Base-by-base conservation (phyloP, 169 alveolate genomes). In the Plasmodium billcollinsi region DNA sequence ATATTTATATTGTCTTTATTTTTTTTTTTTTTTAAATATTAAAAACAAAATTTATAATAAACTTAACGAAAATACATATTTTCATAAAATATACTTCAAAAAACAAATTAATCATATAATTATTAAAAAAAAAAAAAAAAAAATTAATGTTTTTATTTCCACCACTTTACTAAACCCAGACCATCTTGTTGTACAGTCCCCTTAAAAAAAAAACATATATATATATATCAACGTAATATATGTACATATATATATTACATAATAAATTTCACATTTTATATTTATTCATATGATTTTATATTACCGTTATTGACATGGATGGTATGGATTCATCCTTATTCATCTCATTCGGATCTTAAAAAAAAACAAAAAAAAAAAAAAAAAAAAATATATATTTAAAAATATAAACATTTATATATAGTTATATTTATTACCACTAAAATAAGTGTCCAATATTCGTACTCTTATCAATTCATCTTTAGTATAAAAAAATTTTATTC, bases 101-200 rank as follows among this genome's bases (percentile, higher is more conserved):
- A 33, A 33, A 33, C 2, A 24, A 24, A 12, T 9, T 50, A 52
- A 7, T n/a, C 5, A 52, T n/a, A 52, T 20, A 52, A 52, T n/a
- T 7, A 52, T n/a, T 47, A 1, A 50, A 49, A 50, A 63, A 29
- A 63, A 56, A 76, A 65, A 47, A 56, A 52, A 45, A 63, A 52
- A 26, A 45, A 18, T 43, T 15, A 2, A 43, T 49, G 47, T 49
- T 47, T 47, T 26, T 66, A 76, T 21, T 47, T 76, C 89, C 89
- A 76, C 89, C 89, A 76, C 18, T 76, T 76, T 4, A 76, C 89
- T 49, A 76, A 43, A 20, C 89, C 89, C 29, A 76, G 15, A n/a
- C 89, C 89, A 69, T 76, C 89, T 59, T 76, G 89, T 43, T 76
- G 89, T 12, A 76, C 89, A 21, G 78, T 76, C n/a, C 78, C 89